Conservation (phyloP, 2,329 filamentous ascomycete species). For the Basipetospora chlamydospora region DNA sequence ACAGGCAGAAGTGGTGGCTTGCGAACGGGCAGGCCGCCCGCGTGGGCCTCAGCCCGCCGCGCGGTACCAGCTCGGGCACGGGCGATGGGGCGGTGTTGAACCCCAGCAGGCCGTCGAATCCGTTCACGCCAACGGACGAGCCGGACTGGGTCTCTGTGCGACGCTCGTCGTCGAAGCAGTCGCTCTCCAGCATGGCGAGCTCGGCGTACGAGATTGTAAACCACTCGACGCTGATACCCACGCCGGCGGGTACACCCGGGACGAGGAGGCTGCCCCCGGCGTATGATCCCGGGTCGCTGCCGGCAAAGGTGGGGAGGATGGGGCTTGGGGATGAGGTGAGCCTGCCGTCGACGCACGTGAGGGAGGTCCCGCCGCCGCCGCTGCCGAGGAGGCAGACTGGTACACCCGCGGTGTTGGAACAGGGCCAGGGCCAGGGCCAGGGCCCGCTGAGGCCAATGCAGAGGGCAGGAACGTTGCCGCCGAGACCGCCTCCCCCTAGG, state of each 20-base stretch:
- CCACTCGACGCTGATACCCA: conserved; percentile 20
- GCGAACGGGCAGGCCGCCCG: conserved; percentile 60
- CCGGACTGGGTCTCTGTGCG: conserved; percentile 69
- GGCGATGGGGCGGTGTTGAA: conserved; percentile 58
- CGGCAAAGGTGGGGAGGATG: conserved; percentile 30
- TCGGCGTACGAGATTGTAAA: conserved; percentile 45
- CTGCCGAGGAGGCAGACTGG: conserved; percentile 25
- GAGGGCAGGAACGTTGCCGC: too few relatives aligned
- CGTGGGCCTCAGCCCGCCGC: conserved; percentile 54
- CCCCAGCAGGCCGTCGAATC: conserved; percentile 61
- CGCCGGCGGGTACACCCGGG: conserved; percentile 27
- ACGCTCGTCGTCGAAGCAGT: conserved; percentile 36
- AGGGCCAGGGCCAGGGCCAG: too few relatives aligned
- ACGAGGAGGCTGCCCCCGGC: conserved; percentile 37
- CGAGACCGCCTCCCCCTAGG: too few relatives aligned
- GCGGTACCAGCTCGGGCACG: conserved; percentile 25
- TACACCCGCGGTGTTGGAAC: conserved; percentile 1
- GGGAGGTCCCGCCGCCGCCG: conserved; percentile 29
- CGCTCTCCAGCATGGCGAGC: conserved; percentile 41
- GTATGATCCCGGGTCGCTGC: conserved; percentile 27
- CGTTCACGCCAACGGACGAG: conserved; percentile 60
- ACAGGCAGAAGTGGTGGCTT: conserved; percentile 57
- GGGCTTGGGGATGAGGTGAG: conserved; percentile 23
- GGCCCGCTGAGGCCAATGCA: too few relatives aligned
- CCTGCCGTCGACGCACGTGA: conserved; percentile 12